Evolutionary conservation across 78 protist genomes (phyloP).

Genomic region (Protostelium mycophagum): DNA sequence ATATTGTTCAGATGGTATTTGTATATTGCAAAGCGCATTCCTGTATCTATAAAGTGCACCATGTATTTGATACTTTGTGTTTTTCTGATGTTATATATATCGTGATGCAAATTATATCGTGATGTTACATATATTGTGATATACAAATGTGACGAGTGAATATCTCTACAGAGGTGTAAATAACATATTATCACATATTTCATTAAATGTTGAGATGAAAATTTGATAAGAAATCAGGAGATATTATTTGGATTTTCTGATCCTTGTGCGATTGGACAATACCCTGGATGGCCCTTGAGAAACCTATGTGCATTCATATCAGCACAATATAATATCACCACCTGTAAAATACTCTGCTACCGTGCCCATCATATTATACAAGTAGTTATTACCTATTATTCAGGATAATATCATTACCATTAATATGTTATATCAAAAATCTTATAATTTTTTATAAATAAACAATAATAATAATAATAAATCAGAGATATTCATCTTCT

Average conservation of each 20-base stretch:
- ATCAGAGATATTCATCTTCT: neutral
- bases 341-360: neutral
- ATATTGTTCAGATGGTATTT: too few relatives aligned
- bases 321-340: neutral
- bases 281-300: slow-evolving; percentile 91
- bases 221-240: too few relatives aligned
- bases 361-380: neutral
- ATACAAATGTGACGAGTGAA: neutral
- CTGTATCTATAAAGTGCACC: too few relatives aligned
- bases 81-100: neutral
- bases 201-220: too few relatives aligned
- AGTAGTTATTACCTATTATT: neutral
- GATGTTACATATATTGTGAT: neutral
- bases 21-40: too few relatives aligned
- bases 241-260: slow-evolving; percentile 62
- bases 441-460: too few relatives aligned
- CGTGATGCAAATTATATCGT: neutral
- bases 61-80: too few relatives aligned
- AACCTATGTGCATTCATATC: slow-evolving; percentile 37
- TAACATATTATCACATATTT: neutral
- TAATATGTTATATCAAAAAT: too few relatives aligned
- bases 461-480: slow-evolving; percentile 1
- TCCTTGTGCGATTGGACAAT: slow-evolving; percentile 23
- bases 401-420: too few relatives aligned
- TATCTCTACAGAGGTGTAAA: neutral